Evolutionary conservation across 2,329 filamentous ascomycete species (phyloP).

Genomic region (Phialemoniopsis sp.): DNA sequence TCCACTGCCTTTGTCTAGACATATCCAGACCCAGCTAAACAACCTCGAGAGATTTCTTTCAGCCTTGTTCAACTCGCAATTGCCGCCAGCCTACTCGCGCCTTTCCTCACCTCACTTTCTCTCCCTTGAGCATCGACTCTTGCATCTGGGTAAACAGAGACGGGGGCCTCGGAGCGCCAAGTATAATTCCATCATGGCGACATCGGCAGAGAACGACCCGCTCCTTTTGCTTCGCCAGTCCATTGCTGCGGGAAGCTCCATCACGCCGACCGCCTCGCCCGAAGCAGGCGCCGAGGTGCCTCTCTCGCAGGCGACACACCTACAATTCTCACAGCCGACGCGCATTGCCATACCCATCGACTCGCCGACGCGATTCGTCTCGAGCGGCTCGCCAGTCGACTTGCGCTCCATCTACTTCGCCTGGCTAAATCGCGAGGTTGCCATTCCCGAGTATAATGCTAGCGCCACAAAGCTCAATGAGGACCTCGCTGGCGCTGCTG

Average conservation of each 20-base stretch:
- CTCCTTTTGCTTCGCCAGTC: constrained; percentile 80
- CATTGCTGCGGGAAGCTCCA: constrained; percentile 66
- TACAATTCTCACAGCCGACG: constrained; percentile 64
- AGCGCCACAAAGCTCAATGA: constrained; percentile 78
- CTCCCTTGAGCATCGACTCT: too few relatives aligned
- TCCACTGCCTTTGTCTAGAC: constrained; percentile 4
- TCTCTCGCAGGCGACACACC: constrained; percentile 72
- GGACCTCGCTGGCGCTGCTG: constrained; percentile 62
- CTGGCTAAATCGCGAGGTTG: constrained; percentile 88
- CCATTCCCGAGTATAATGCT: constrained; percentile 87
- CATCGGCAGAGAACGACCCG: constrained; percentile 64
- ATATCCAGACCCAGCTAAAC: constrained; percentile 4
- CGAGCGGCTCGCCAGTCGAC: constrained; percentile 70
- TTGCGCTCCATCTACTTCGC: constrained; percentile 94
- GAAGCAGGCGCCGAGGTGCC: constrained; percentile 60
- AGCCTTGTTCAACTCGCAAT: too few relatives aligned
- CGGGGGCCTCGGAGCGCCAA: not conserved
- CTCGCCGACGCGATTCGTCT: constrained; percentile 79
- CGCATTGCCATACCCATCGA: constrained; percentile 65
- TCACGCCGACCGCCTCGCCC: constrained; percentile 69
- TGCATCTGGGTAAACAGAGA: not conserved
- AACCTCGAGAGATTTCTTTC: too few relatives aligned
- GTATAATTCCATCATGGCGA: constrained; percentile 35
- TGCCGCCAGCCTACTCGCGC: too few relatives aligned
- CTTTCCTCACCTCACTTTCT: too few relatives aligned